Evolutionary conservation across 2,329 filamentous ascomycete genomes (phyloP).

Genomic region (Fusarium albidum): DNA sequence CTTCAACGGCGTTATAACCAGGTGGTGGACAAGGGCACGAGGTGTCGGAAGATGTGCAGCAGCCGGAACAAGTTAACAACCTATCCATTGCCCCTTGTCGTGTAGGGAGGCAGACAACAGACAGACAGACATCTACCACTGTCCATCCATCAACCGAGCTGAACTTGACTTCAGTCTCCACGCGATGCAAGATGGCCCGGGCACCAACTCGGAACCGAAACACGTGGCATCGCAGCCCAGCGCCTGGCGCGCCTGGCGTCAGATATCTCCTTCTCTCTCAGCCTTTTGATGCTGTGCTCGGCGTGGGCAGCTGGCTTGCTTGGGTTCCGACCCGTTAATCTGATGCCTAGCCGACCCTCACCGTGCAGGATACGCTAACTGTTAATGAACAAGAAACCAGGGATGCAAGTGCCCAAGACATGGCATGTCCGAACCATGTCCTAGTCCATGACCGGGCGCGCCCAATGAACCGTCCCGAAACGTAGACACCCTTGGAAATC

Average conservation of each 20-base stretch:
- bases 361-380: neutral
- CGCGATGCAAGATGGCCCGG: neutral
- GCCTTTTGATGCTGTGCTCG: neutral
- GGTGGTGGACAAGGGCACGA: neutral
- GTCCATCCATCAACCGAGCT: conserved; percentile 4
- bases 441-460: conserved; percentile 1
- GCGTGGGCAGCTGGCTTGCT: neutral
- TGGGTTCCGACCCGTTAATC: neutral
- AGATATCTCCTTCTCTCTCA: neutral
- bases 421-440: conserved; percentile 7
- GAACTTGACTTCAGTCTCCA: conserved; percentile 8
- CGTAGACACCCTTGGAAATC: conserved; percentile 13
- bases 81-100: neutral
- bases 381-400: conserved; percentile 7
- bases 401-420: neutral
- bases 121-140: neutral
- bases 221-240: conserved; percentile 7
- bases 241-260: conserved; percentile 28
- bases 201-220: neutral
- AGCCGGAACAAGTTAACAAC: no score
- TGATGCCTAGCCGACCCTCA: neutral
- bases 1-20: conserved; percentile 13
- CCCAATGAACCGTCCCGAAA: conserved; percentile 36
- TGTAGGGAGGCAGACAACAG: conserved; percentile 7
- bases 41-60: neutral